Percentiles rank a stretch among this genome's conserved stretches.
Evolutionary conservation across 2,329 filamentous ascomycete genomes (phyloP).

Genomic region (Alternaria brassicae): DNA sequence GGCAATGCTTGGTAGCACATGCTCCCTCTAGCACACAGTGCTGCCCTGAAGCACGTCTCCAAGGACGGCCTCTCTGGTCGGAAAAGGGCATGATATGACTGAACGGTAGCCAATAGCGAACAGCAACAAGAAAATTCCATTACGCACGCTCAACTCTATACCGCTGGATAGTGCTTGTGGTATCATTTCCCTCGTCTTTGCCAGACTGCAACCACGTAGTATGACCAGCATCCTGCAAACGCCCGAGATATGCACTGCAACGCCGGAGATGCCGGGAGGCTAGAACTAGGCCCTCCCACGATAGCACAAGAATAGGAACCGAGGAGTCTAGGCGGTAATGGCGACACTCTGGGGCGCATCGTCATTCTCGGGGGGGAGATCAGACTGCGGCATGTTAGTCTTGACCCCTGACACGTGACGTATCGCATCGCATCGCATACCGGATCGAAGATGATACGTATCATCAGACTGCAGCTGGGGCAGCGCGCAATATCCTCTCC

Average conservation of each 20-base stretch:
- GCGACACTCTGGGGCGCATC: slow-evolving; percentile 32
- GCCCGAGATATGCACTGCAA: slow-evolving; percentile 25
- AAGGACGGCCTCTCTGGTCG: not conserved
- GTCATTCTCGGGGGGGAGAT: slow-evolving; percentile 40
- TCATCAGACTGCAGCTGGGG: slow-evolving; percentile 96
- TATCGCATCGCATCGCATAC: slow-evolving; percentile 59
- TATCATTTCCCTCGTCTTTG: not conserved
- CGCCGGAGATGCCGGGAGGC: slow-evolving; percentile 7
- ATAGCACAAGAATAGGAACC: not conserved
- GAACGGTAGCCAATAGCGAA: slow-evolving; percentile 10
- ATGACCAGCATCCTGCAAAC: slow-evolving; percentile 12
- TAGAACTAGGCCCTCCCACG: not conserved
- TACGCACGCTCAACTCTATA: not conserved
- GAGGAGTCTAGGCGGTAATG: slow-evolving; percentile 33
- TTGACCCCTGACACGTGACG: not conserved
- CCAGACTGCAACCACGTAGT: not conserved
- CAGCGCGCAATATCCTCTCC: slow-evolving; percentile 96
- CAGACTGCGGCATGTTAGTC: slow-evolving; percentile 32
- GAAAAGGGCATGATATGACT: not conserved
- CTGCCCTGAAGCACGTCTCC: not conserved
- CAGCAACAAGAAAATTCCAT: not conserved
- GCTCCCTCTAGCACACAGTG: no score
- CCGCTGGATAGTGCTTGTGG: not conserved
- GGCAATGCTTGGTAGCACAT: slow-evolving; percentile 1
- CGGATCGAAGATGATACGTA: slow-evolving; percentile 88